phyloP scores from a whole-genome alignment of 257 asterid species.

The Solanum acaule region DNA sequence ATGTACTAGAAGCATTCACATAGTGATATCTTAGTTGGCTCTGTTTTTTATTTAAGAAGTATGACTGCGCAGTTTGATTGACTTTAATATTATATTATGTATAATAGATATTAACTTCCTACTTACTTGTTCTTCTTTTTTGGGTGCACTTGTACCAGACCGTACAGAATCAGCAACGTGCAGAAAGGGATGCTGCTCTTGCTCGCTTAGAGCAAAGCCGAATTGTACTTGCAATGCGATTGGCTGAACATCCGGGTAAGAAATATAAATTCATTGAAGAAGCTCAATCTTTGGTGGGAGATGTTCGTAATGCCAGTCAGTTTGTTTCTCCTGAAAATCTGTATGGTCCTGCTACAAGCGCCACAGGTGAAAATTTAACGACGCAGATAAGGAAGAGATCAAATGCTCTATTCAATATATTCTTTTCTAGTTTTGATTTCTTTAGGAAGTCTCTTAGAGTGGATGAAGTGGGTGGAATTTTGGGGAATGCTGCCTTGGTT shows the following conservation, averaged over 20 bases:
- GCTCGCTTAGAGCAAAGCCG: slow-evolving; percentile 93
- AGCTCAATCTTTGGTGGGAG: slow-evolving; percentile 83
- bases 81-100: background rate
- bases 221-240: slow-evolving; percentile 75
- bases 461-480: slow-evolving; percentile 61
- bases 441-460: slow-evolving; percentile 55
- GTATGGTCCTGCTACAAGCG: slow-evolving; percentile 27
- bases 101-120: background rate
- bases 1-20: too few species aligned
- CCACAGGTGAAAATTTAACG: slow-evolving; percentile 20
- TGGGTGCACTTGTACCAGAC: slow-evolving; percentile 30
- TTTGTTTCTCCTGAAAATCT: slow-evolving; percentile 51
- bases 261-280: slow-evolving; percentile 87
- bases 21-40: too few species aligned
- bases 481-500: slow-evolving; percentile 88
- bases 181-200: slow-evolving; percentile 86
- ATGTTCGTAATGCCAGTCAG: slow-evolving; percentile 53
- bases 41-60: too few species aligned
- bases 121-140: background rate
- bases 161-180: slow-evolving; percentile 74
- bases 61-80: background rate
- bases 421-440: slow-evolving; percentile 43
- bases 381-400: slow-evolving; percentile 27
- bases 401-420: slow-evolving; percentile 31
- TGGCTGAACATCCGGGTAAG: slow-evolving; percentile 96